Conservation (phyloP, 768 basidiomycete genomes). For the Paxillus rubicundulus region DNA sequence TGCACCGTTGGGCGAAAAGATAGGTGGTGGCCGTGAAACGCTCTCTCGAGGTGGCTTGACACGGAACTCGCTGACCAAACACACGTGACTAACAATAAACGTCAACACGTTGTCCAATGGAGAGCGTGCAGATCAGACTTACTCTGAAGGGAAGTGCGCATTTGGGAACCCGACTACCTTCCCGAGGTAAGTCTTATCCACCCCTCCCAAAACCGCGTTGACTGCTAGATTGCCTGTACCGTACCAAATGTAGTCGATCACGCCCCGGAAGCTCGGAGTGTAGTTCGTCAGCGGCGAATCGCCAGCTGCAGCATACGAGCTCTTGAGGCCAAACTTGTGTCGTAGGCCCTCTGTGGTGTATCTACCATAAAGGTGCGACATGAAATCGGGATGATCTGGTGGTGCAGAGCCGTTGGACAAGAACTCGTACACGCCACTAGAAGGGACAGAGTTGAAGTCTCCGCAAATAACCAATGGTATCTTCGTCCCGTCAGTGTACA, state of each 20-base stretch:
- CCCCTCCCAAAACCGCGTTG: constrained; percentile 83
- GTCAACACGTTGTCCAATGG: constrained; percentile 3
- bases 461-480: constrained; percentile 91
- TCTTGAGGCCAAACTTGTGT: constrained; percentile 81
- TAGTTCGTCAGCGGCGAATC: constrained; percentile 83
- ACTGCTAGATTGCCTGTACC: constrained; percentile 68
- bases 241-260: constrained; percentile 95
- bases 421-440: constrained; percentile 90
- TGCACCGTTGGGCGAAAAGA: constrained; percentile 39
- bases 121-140: constrained; percentile 36
- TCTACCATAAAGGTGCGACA: constrained; percentile 85
- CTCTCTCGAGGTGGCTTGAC: constrained; percentile 67
- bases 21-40: constrained; percentile 35
- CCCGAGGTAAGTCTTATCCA: constrained; percentile 80
- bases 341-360: constrained; percentile 88
- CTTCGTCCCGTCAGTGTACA: constrained; percentile 79
- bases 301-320: constrained; percentile 65
- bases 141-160: constrained; percentile 96
- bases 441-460: constrained; percentile 92
- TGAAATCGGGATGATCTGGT: constrained; percentile 85
- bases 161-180: constrained; percentile 97
- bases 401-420: constrained; percentile 68
- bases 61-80: constrained; percentile 71
- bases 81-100: constrained; percentile 57
- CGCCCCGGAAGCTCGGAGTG: constrained; percentile 82